Base-by-base conservation (phyloP, 2,329 filamentous ascomycete genomes). In the Lasiodiplodia sp. region DNA sequence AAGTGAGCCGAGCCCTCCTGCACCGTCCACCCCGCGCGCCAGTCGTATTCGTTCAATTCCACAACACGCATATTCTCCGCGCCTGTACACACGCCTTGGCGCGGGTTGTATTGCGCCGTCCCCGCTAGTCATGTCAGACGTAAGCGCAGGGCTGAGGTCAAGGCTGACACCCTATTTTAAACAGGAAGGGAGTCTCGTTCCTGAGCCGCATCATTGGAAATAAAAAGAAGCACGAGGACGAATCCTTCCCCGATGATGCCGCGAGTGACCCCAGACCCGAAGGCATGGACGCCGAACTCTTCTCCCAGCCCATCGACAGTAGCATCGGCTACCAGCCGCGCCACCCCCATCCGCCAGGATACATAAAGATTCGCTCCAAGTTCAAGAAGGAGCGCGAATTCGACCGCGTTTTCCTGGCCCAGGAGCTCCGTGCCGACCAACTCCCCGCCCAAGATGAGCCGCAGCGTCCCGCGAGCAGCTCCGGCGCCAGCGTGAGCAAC, bases 281-380 rank as follows among this genome's bases (percentile, higher is more conserved):
- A 78, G 93, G 93, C 66, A 92, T 91, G 83, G 91, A 96, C 79
- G 92, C 93, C 40, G 88, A 91, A 73, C 90, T 94, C 69, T 95
- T 97, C 78, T 91, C 91, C 47, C 91, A 93, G 69, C 87, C 91
- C 63, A 87, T 92, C 75, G 91, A 88, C 65, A 87, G 88, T 31
- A 63, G 58, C 60, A 79, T 86, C 66, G 91, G 93, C 69, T 98
- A 91, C 79, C 93, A 93, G 68, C 95, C 96, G 8, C 89, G 91
- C 71, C 91, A 96, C 76, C 96, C 96, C 72, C 92, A 94, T 67
- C 94, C 95, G 3, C 93, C 94, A 2, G 89, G 92, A 31, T 98
- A 98, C 76, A 96, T 98, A 75, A 93, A 93, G 72, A 91, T 97
- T 69, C 89, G 91, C 71, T 83, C 91, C 1, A 90, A 93, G 76